Base-by-base conservation (phyloP, 2,329 filamentous ascomycete species). In the Clarireedia paspali region DNA sequence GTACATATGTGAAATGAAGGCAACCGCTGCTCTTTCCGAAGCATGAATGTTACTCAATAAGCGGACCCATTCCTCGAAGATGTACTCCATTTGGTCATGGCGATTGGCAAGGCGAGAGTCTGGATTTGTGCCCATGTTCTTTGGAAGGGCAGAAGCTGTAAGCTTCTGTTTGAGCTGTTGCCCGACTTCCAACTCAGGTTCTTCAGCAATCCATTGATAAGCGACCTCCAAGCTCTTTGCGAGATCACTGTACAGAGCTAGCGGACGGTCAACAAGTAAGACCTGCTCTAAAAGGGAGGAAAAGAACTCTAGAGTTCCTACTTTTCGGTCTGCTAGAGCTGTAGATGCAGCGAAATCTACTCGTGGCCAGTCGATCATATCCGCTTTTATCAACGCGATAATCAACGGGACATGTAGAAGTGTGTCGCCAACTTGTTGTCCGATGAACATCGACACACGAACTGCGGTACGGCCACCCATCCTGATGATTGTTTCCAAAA, bases 31-130 rank as follows among this genome's bases (percentile, higher is more conserved):
- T 66, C 87, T 88, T 59, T 90, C 87, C 4, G 86, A 84, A 4
- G 86, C 83, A 62, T 85, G 83, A n/a, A 84, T 80, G 64, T 90
- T 89, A 70, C 87, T 87, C 73, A 80, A 87, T 6, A 96, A 80
- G 58, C 87, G 84, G 27, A 92, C 82, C 94, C 94, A 99, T 73
- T 99, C 94, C 45, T 92, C 91, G 66, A 99, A 96, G 20, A 96
- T 80, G 68, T 99, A 97, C 64, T 95, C 90, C 72, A 95, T 83
- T 70, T 96, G 90, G 59, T 95, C 89, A 60, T 85, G 83, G 63
- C 85, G 85, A 34, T 81, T 77, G 40, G 74, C 70, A 15, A 76
- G 72, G 50, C 82, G 78, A 56, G 85, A 81, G 23, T 79, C 82
- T 23, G 78, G 82, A 30, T 77, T 73, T 54, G 77, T 70, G 61